Evolutionary conservation across 1,139 yeast species (phyloP).

Genomic region (Torulaspora globosa): DNA sequence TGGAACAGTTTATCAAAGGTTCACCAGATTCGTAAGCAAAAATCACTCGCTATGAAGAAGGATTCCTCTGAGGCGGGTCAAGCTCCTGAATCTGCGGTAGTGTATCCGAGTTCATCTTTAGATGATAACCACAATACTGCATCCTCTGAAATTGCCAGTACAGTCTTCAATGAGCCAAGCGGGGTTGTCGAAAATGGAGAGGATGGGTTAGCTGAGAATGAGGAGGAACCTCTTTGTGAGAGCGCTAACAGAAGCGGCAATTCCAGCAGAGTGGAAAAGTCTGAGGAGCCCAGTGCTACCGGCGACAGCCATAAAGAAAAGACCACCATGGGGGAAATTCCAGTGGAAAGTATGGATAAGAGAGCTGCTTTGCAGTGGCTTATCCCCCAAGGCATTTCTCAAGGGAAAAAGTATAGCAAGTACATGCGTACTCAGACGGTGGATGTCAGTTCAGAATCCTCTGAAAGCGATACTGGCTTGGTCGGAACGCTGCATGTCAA

Average conservation of each 20-base stretch:
- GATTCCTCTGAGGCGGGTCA: constrained; percentile 1
- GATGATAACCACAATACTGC: not conserved
- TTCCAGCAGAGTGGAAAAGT: not conserved
- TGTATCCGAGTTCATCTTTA: constrained; percentile 1
- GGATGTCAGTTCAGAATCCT: constrained; percentile 12
- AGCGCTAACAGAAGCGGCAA: not conserved
- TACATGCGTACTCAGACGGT: constrained; percentile 36
- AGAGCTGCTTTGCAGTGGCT: constrained; percentile 29
- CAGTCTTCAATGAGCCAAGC: not conserved
- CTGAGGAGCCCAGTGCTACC: not conserved
- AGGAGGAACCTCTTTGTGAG: not conserved
- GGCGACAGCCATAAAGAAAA: not conserved
- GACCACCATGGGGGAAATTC: constrained; percentile 37
- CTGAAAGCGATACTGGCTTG: constrained; percentile 24
- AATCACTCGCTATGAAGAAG: constrained; percentile 19
- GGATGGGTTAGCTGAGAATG: not conserved
- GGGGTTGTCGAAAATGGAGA: not conserved
- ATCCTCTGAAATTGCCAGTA: not conserved
- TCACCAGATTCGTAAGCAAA: constrained; percentile 42
- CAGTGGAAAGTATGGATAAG: constrained; percentile 33
- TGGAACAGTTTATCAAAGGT: constrained; percentile 60
- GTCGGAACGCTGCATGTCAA: constrained; percentile 8
- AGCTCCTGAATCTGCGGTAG: constrained; percentile 2
- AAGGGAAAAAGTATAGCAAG: constrained; percentile 31
- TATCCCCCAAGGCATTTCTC: constrained; percentile 26